Conservation (phyloP, 192 early-diverging fungal species). For the Obelidium mucronatum region DNA sequence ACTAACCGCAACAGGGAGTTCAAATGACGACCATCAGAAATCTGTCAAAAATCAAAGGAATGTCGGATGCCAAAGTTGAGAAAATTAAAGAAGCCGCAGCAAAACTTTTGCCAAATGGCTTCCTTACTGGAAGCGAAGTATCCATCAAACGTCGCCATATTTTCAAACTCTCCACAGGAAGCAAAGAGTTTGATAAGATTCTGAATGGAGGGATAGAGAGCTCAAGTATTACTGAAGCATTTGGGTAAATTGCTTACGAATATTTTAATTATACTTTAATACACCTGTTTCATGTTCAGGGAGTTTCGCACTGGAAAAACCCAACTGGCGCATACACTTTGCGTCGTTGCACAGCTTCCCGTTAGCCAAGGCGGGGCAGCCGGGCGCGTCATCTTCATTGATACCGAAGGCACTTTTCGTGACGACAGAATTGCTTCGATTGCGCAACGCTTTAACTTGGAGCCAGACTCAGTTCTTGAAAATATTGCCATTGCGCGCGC, state of each 20-base stretch:
- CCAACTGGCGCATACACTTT: constrained; percentile 81
- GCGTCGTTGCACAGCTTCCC: constrained; percentile 79
- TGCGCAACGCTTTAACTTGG: constrained; percentile 70
- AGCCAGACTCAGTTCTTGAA: constrained; percentile 68
- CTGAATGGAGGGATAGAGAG: constrained; percentile 83
- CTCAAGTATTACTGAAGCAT: constrained; percentile 85
- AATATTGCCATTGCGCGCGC: constrained; percentile 84
- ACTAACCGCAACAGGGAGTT: constrained; percentile 58
- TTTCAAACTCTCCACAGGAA: constrained; percentile 74
- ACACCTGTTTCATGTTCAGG: too few species aligned
- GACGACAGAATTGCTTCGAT: constrained; percentile 80
- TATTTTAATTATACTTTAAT: too few species aligned
- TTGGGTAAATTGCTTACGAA: constrained; percentile 60
- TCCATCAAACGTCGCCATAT: constrained; percentile 62
- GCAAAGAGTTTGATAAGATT: constrained; percentile 78
- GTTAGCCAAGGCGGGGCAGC: constrained; percentile 73
- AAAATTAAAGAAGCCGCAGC: constrained; percentile 84
- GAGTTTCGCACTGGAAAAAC: constrained; percentile 90
- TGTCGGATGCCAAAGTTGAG: constrained; percentile 85
- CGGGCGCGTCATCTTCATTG: constrained; percentile 73
- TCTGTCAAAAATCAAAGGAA: constrained; percentile 77
- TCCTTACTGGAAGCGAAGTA: constrained; percentile 73
- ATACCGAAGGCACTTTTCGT: constrained; percentile 80
- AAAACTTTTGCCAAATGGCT: constrained; percentile 68
- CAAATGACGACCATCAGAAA: constrained; percentile 77